Conservation (phyloP, 129 eudicot species). For the Erigeron canadensis region DNA sequence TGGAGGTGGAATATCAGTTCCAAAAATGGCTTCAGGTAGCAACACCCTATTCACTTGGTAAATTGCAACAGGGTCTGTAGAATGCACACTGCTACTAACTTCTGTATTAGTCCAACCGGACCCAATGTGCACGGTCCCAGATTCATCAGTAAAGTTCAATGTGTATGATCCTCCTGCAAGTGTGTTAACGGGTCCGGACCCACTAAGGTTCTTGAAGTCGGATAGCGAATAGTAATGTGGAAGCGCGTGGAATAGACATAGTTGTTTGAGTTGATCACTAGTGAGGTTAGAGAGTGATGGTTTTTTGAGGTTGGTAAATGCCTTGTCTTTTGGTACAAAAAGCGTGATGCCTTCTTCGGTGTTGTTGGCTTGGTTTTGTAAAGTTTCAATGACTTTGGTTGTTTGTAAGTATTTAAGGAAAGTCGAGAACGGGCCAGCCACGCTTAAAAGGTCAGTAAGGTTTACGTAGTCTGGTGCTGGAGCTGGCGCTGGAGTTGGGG, state of each 20-base stretch:
- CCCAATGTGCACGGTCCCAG: conserved; percentile 56
- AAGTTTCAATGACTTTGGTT: conserved; percentile 70
- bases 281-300: conserved; percentile 80
- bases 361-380: conserved; percentile 82
- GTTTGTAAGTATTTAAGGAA: conserved; percentile 66
- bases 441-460: conserved; percentile 65
- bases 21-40: conserved; percentile 85
- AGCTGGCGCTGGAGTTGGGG: conserved; percentile 84
- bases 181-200: conserved; percentile 50
- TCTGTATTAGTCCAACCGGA: conserved; percentile 85
- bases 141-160: conserved; percentile 60
- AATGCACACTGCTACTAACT: conserved; percentile 70
- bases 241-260: conserved; percentile 79
- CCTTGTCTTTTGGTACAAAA: conserved; percentile 74
- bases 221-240: conserved; percentile 81
- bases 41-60: conserved; percentile 75
- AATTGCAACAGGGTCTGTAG: conserved; percentile 81
- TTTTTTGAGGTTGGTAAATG: conserved; percentile 53
- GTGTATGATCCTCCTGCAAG: conserved; percentile 66
- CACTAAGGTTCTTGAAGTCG: conserved; percentile 75
- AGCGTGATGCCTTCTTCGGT: conserved; percentile 86
- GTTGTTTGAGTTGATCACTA: conserved; percentile 59
- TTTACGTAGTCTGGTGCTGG: conserved; percentile 70
- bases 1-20: conserved; percentile 90
- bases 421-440: conserved; percentile 89